Conservation (phyloP, 2,329 filamentous ascomycete species). For the Fusarium sp. region DNA sequence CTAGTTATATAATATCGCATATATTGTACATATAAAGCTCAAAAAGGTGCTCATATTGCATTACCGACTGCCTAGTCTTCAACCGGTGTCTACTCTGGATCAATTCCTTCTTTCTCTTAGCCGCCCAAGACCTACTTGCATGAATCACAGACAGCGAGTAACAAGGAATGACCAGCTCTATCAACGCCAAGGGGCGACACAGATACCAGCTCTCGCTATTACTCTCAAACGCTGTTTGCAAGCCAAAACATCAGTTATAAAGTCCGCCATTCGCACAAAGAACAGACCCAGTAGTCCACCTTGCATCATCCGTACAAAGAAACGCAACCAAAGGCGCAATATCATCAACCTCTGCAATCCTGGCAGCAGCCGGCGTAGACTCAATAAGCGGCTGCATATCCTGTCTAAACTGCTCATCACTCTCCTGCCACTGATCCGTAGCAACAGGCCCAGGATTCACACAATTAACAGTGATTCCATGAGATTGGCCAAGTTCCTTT, state of each 20-base stretch:
- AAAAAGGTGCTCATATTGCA: background rate
- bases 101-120: background rate
- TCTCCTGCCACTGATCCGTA: slow-evolving; percentile 44
- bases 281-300: slow-evolving; percentile 46
- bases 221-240: background rate
- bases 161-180: background rate
- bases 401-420: slow-evolving; percentile 44
- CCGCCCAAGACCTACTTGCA: background rate
- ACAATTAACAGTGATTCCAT: slow-evolving; percentile 47
- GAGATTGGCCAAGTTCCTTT: slow-evolving; percentile 46
- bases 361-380: slow-evolving; percentile 46
- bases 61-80: background rate
- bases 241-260: slow-evolving; percentile 13
- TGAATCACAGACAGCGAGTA: background rate
- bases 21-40: background rate
- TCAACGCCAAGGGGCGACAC: background rate
- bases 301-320: slow-evolving; percentile 44
- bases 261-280: slow-evolving; percentile 47
- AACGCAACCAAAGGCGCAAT: slow-evolving; percentile 49
- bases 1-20: background rate
- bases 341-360: slow-evolving; percentile 47
- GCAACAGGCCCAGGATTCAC: slow-evolving; percentile 49
- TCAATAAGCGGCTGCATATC: slow-evolving; percentile 49
- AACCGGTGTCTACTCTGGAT: background rate
- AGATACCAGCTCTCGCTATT: background rate